Percentiles rank a stretch among this genome's conserved stretches.
phyloP scores from a whole-genome alignment of 2,329 filamentous ascomycete species.

The Sarocladium kiliense region DNA sequence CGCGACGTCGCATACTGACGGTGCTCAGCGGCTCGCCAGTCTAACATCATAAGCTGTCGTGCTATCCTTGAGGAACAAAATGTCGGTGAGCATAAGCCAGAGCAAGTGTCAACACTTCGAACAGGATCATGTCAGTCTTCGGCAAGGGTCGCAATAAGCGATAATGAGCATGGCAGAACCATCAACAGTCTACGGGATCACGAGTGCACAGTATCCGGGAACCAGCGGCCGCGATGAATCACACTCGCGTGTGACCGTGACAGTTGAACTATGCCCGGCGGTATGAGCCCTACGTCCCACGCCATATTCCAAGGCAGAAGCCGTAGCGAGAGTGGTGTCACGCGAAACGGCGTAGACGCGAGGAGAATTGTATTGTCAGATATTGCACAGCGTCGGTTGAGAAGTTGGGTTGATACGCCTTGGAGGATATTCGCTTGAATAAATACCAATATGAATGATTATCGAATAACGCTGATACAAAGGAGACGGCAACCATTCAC shows the following conservation, averaged over 20 bases:
- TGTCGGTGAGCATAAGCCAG: not conserved
- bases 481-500: too few species aligned
- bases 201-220: conserved; percentile 2
- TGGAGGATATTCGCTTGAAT: too few species aligned
- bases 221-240: not conserved
- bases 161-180: not conserved
- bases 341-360: not conserved
- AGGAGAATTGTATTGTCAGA: too few species aligned
- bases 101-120: not conserved
- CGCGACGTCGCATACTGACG: conserved; percentile 6
- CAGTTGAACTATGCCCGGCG: not conserved
- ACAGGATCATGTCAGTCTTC: not conserved
- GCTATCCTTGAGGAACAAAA: not conserved
- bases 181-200: not conserved
- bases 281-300: conserved; percentile 2
- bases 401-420: too few species aligned
- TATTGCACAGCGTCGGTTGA: too few species aligned
- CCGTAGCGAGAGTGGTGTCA: conserved; percentile 3
- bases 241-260: conserved; percentile 7
- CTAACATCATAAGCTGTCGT: not conserved
- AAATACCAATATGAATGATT: too few species aligned
- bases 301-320: not conserved
- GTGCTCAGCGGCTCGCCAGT: not conserved
- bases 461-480: too few species aligned
- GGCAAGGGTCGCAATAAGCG: not conserved